Base-by-base conservation (phyloP, 2,329 filamentous ascomycete species). In the Fonsecaea erecta region DNA sequence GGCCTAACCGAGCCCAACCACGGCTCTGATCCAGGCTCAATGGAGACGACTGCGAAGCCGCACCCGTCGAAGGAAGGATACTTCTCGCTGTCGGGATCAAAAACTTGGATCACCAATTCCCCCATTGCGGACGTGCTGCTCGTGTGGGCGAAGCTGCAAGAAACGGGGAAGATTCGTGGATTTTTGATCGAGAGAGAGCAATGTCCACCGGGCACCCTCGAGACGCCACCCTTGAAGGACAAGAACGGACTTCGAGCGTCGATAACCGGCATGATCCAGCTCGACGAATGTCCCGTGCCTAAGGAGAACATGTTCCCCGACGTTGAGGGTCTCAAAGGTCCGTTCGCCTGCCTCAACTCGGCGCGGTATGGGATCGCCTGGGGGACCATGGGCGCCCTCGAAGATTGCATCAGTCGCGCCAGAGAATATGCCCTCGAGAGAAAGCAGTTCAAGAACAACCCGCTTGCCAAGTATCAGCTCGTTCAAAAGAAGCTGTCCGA, bases 401-500 rank as follows among this genome's bases (percentile, higher is more conserved):
- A 99, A 79, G 95, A 99, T 78, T 95, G 91, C 76, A 87, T 99
- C 68, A 82, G 84, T 18, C 86, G 93, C 57, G 88, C 95, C 2
- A 85, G 94, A 68, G 87, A 88, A 12, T 99, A 99, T 76, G 87
- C 93, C n/a, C 81, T 99, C 57, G 93, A 97, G 78, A 85, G 95
- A 69, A 94, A 90, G 80, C 95, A 99, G 78, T 99, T 99, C 86
- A 96, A 96, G 82, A 88, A 88, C 56, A 98, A 98, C 78, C 93
- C 94, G 0, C 84, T 99, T 60, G 95, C 94, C 46, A 96, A 91
- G 77, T 99, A 99, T 76, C 95, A 99, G 81, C 87, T 99, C 14
- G 86, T 99, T 59, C 95, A 99, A 83, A 97, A 97, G 86, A 99
- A 99, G 83, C 83, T 99, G 68, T 90, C 94, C 0, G 95, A 99